Conservation (phyloP, 1,139 yeast species). For the Taiozyma onychis region DNA sequence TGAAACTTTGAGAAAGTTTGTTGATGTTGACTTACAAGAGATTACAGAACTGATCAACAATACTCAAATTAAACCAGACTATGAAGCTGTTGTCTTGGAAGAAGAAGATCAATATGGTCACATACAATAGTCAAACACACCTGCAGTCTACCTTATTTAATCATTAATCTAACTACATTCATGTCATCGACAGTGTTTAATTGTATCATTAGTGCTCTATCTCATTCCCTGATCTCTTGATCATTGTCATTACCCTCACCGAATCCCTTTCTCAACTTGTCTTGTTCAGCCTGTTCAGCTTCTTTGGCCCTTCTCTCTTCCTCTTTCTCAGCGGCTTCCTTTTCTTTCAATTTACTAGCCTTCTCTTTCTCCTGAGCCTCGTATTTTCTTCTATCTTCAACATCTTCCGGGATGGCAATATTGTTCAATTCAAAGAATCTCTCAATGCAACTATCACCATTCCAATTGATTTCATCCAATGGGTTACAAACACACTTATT, state of each 20-base stretch:
- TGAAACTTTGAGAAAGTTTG: constrained; percentile 51
- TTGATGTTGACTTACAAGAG: constrained; percentile 46
- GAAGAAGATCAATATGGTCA: constrained; percentile 1
- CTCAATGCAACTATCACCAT: constrained; percentile 26
- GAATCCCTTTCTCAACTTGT: background rate
- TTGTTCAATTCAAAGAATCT: constrained; percentile 26
- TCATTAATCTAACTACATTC: background rate
- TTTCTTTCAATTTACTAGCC: constrained; percentile 1
- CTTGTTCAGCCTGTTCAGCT: background rate
- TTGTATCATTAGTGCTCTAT: background rate
- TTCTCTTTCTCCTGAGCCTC: constrained; percentile 3
- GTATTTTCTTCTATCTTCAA: constrained; percentile 4
- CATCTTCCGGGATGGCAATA: constrained; percentile 22
- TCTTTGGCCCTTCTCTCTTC: constrained; percentile 4
- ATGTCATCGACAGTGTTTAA: background rate
- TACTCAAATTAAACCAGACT: constrained; percentile 35
- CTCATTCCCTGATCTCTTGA: background rate
- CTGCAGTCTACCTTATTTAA: no score
- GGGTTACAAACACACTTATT: constrained; percentile 53
- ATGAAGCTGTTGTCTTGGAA: background rate
- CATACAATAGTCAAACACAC: background rate
- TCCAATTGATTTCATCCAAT: constrained; percentile 28
- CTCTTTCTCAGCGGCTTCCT: constrained; percentile 3
- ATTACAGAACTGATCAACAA: constrained; percentile 40
- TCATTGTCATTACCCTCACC: background rate